A percentile compares a stretch with the other conserved stretches of the same genome.
Evolutionary conservation across 2,329 filamentous ascomycete genomes (phyloP).

Genomic region (Stachybotrys echinatus): DNA sequence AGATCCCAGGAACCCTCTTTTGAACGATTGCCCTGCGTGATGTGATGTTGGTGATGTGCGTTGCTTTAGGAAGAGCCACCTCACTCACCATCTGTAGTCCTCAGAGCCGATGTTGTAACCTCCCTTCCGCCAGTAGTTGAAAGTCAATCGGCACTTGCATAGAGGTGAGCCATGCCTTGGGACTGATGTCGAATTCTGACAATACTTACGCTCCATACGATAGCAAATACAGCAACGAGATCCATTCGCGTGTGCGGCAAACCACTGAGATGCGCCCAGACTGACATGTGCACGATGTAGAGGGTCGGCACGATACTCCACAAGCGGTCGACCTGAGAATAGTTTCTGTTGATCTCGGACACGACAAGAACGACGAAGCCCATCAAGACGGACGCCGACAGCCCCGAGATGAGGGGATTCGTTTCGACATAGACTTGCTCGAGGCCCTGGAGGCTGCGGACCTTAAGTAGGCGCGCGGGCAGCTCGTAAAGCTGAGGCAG

Average conservation of each 20-base stretch:
- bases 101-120: slow-evolving; percentile 86
- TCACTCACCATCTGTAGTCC: slow-evolving; percentile 76
- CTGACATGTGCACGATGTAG: slow-evolving; percentile 77
- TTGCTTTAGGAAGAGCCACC: too few relatives aligned
- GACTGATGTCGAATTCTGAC: background rate
- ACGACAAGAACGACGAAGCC: slow-evolving; percentile 66
- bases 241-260: slow-evolving; percentile 67
- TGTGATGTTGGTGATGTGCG: background rate
- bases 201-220: slow-evolving; percentile 77
- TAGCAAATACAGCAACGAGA: slow-evolving; percentile 63
- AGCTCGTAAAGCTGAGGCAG: slow-evolving; percentile 65
- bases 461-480: slow-evolving; percentile 57
- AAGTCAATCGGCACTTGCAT: slow-evolving; percentile 77
- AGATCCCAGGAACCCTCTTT: slow-evolving; percentile 51
- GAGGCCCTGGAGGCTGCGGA: slow-evolving; percentile 56
- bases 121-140: slow-evolving; percentile 94
- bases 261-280: slow-evolving; percentile 75
- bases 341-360: slow-evolving; percentile 87
- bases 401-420: slow-evolving; percentile 75
- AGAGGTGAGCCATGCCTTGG: background rate
- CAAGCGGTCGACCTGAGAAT: slow-evolving; percentile 89
- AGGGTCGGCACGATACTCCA: slow-evolving; percentile 88
- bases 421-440: slow-evolving; percentile 72
- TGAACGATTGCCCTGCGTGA: slow-evolving; percentile 62
- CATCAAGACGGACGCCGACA: slow-evolving; percentile 68